phyloP scores from a whole-genome alignment of 345 rosid species.

The Brassica nigra region DNA sequence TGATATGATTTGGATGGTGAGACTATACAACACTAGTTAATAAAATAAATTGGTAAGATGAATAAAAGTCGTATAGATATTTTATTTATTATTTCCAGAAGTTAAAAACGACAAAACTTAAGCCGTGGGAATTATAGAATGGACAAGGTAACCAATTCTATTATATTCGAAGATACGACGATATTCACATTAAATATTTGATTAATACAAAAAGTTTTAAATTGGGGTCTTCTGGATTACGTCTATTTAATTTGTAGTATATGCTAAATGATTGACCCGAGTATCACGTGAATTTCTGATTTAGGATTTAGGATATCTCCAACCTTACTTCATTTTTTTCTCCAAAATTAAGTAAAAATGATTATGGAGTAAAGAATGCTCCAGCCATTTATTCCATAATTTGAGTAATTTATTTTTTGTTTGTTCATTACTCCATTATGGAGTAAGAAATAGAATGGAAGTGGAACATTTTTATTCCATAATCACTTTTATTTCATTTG shows the following conservation, averaged over 20 bases:
- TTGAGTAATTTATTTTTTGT: too few relatives aligned
- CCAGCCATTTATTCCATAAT: too few relatives aligned
- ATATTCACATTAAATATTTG: not conserved
- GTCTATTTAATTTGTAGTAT: not conserved
- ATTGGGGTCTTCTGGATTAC: not conserved
- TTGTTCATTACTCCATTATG: too few relatives aligned
- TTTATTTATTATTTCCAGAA: not conserved
- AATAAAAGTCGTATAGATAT: conserved; percentile 14
- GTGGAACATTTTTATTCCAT: too few relatives aligned
- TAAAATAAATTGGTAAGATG: not conserved
- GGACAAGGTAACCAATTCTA: not conserved
- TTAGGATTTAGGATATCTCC: not conserved
- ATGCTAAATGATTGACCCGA: not conserved
- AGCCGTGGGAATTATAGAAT: conserved; percentile 4
- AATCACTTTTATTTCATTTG: too few relatives aligned
- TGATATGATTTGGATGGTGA: not conserved
- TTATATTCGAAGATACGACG: not conserved
- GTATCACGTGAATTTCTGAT: not conserved
- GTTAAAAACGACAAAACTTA: conserved; percentile 20
- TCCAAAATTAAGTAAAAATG: too few relatives aligned
- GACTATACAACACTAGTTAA: not conserved
- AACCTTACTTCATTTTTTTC: too few relatives aligned
- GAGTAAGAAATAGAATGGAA: too few relatives aligned
- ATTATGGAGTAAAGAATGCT: too few relatives aligned
- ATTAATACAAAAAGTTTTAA: not conserved